Evolutionary conservation across 495 filamentous ascomycete genomes (phyloP), one percentile per base, ranked within the genome.

Genomic region (Pyrenula aspistea): DNA sequence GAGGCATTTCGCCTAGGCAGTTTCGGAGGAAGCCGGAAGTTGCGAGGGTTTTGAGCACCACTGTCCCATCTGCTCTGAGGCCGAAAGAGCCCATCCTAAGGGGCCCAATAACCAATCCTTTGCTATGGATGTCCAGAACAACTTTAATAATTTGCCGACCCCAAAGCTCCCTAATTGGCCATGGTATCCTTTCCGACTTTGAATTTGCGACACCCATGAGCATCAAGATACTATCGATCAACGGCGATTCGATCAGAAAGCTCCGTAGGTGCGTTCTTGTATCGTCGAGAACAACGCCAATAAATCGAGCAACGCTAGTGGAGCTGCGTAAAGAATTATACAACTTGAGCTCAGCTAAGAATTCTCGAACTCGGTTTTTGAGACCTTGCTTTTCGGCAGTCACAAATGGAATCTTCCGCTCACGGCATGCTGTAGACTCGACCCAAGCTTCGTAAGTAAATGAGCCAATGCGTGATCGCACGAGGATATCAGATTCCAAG

Each of bases 41-140:
- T 20, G 21, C 10, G 10, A 36, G 20, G 22, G 21, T 19, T 12
- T 47, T 56, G 19, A 58, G 25, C 23, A 58, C 51, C 11, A 31
- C 56, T 21, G 23, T 58, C 52, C 56, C 56, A 25, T 58, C 50
- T 48, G 22, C 56, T 42, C 56, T 54, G 25, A 58, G 12, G 22
- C 51, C 56, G 25, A 58, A 25, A 4, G 3, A 42, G 20, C 25
- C 8, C 15, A 58, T 19, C 21, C 42, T 25, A 36, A 58, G 50
- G 2, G 42, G 51, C 2, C 56, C 56, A 19, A 58, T 21, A 55
- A 54, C 24, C 21, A 42, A 21, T 10, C 51, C 51, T 42, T 48
- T 53, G 23, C 50, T 12, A 47, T 59, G 57, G 20, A 52, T 24
- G n/a, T 52, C 50, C 20, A 24, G 22, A 24, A 52, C 50, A 10